Evolutionary conservation across 2,329 filamentous ascomycete genomes (phyloP).

Genomic region (Zalaria obscura): DNA sequence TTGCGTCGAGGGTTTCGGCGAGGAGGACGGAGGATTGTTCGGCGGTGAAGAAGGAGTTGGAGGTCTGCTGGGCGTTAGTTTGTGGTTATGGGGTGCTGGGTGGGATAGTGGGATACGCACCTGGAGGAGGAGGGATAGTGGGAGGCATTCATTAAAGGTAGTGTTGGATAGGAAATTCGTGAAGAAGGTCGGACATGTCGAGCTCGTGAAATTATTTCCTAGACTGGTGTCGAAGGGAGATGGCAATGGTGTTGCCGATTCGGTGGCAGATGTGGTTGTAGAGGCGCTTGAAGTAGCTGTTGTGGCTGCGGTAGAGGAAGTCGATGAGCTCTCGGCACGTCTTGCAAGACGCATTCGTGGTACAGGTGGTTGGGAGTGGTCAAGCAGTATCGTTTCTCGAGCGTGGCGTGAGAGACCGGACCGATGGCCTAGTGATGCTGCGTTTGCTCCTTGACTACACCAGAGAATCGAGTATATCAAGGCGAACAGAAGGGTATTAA

Average conservation of each 20-base stretch:
- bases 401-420: not conserved
- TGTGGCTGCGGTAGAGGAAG: conserved; percentile 1
- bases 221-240: conserved; percentile 33
- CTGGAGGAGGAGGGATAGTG: conserved; percentile 71
- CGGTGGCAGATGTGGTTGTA: not conserved
- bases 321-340: conserved; percentile 2
- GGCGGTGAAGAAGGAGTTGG: conserved; percentile 69
- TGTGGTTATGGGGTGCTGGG: not conserved
- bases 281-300: conserved; percentile 1
- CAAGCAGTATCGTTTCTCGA: conserved; percentile 3
- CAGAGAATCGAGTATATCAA: conserved; percentile 1
- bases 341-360: conserved; percentile 1
- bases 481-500: not conserved
- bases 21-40: conserved; percentile 57
- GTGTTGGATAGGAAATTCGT: conserved; percentile 48
- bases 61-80: conserved; percentile 43
- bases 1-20: conserved; percentile 62
- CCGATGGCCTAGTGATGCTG: not conserved
- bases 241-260: conserved; percentile 16
- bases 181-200: conserved; percentile 53
- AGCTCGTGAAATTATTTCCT: conserved; percentile 37
- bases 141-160: conserved; percentile 61
- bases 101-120: conserved; percentile 29
- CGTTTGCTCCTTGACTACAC: not conserved
- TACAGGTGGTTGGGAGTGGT: conserved; percentile 3